These are phyloP conservation scores for Incumbomyces lentus DNA, from an alignment of 2,329 filamentous ascomycete species.

Conservation along the genomic window DNA sequence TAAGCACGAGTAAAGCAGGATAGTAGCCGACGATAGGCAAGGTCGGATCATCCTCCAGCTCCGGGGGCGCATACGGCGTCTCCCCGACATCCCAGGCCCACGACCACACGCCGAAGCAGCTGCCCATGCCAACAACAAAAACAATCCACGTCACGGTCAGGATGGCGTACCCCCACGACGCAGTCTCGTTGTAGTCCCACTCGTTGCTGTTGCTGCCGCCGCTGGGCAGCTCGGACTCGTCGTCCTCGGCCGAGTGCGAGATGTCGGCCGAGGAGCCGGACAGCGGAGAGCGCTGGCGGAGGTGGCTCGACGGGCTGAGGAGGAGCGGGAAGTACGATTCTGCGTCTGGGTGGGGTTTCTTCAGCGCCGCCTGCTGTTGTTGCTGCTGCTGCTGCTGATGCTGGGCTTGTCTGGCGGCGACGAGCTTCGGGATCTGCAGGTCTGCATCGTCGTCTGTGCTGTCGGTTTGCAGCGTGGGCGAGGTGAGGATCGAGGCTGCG, in stretches of 20 bases:
- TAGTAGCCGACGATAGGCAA: constrained; percentile 96
- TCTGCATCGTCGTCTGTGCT: constrained; percentile 79
- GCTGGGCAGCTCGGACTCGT: constrained; percentile 16
- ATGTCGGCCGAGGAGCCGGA: constrained; percentile 11
- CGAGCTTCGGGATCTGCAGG: constrained; percentile 49
- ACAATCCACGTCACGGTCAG: constrained; percentile 86
- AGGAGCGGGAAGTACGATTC: constrained; percentile 7
- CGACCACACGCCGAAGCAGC: constrained; percentile 78
- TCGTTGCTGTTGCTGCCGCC: constrained; percentile 35
- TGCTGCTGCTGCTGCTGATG: too few relatives aligned
- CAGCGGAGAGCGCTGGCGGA: constrained; percentile 15
- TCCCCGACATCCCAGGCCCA: constrained; percentile 99
- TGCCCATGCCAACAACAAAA: constrained; percentile 94
- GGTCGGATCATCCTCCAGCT: constrained; percentile 88
- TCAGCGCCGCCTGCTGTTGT: constrained; percentile 16
- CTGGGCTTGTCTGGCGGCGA: constrained; percentile 32
- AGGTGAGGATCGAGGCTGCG: constrained; percentile 30
- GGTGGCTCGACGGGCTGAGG: constrained; percentile 13
- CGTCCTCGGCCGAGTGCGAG: constrained; percentile 26
- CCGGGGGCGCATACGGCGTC: constrained; percentile 87
- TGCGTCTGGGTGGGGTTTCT: neutral
- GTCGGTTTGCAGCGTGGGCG: constrained; percentile 50
- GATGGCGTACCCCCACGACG: constrained; percentile 97
- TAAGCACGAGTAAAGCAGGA: constrained; percentile 84
- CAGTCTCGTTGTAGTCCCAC: constrained; percentile 90